Conservation (phyloP, 768 basidiomycete genomes). For the Rhodotorula sphaerocarpa region DNA sequence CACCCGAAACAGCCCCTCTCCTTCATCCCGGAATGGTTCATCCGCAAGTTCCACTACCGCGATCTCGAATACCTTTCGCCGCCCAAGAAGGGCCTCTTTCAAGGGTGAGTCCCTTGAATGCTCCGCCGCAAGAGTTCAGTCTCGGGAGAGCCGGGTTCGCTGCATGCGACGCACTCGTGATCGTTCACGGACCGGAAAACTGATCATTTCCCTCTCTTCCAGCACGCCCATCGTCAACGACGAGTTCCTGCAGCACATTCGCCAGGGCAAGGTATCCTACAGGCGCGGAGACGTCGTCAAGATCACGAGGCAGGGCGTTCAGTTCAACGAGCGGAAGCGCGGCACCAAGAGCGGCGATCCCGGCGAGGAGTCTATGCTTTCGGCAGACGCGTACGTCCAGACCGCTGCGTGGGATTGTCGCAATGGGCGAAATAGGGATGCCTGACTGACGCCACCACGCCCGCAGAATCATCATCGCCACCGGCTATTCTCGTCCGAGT, state of each 20-base stretch:
- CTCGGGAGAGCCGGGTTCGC: too few species aligned
- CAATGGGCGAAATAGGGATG: too few species aligned
- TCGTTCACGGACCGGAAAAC: too few species aligned
- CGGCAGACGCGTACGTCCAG: conserved; percentile 46
- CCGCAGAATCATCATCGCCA: conserved; percentile 49
- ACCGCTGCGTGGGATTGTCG: neutral
- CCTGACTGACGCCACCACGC: neutral
- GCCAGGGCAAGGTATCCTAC: conserved; percentile 48
- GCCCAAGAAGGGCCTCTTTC: conserved; percentile 46
- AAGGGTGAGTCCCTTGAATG: conserved; percentile 42
- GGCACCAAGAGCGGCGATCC: conserved; percentile 44
- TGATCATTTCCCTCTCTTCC: too few species aligned
- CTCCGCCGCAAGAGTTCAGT: too few species aligned
- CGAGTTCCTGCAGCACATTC: conserved; percentile 50
- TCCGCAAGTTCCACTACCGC: conserved; percentile 27
- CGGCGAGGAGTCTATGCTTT: conserved; percentile 41
- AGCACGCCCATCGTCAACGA: conserved; percentile 49
- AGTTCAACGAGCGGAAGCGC: conserved; percentile 46
- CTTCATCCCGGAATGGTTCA: conserved; percentile 14
- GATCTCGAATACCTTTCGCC: conserved; percentile 16
- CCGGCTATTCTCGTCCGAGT: conserved; percentile 51
- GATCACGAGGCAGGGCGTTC: conserved; percentile 46
- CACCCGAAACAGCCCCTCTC: conserved; percentile 9
- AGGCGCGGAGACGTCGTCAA: conserved; percentile 49
- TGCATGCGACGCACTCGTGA: too few species aligned